Conservation (phyloP, 108 stramenopile species). For the Conticribra weissflogii region DNA sequence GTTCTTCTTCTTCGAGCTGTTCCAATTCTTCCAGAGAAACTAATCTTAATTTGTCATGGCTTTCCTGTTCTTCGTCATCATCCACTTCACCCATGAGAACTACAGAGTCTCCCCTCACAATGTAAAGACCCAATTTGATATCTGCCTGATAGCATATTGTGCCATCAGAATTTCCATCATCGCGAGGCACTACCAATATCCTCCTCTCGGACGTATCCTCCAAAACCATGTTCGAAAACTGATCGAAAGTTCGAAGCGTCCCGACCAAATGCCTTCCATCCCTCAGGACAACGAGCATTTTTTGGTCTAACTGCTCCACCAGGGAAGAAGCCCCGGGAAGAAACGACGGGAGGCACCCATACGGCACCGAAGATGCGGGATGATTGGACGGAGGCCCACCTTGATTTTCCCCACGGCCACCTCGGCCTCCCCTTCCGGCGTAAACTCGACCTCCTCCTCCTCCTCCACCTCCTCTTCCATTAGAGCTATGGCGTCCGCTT, state of each 20-base stretch:
- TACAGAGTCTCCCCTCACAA: slow-evolving; percentile 90
- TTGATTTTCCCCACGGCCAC: no score
- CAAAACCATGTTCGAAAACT: slow-evolving; percentile 93
- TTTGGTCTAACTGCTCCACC: slow-evolving; percentile 92
- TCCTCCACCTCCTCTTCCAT: slow-evolving; percentile 6
- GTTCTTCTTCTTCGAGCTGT: slow-evolving; percentile 39
- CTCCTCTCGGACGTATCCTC: slow-evolving; percentile 92
- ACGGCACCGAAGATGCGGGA: slow-evolving; percentile 48
- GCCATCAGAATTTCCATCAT: slow-evolving; percentile 23
- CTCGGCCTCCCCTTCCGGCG: not conserved
- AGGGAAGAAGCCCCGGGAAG: slow-evolving; percentile 93
- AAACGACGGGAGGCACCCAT: slow-evolving; percentile 85
- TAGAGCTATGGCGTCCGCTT: not conserved
- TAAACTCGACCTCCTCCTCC: slow-evolving; percentile 17
- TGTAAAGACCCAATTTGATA: slow-evolving; percentile 84
- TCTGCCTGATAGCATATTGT: slow-evolving; percentile 79
- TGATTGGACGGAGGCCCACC: not conserved
- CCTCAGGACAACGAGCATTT: slow-evolving; percentile 86
- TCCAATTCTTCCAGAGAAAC: slow-evolving; percentile 67
- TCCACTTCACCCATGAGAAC: slow-evolving; percentile 93
- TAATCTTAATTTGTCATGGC: slow-evolving; percentile 43
- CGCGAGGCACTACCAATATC: slow-evolving; percentile 54
- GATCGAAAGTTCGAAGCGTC: slow-evolving; percentile 90
- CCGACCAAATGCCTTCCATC: slow-evolving; percentile 95
- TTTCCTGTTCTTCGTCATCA: slow-evolving; percentile 36